Base-by-base conservation (phyloP, 306 rosid genomes). In the Pueraria montana region DNA sequence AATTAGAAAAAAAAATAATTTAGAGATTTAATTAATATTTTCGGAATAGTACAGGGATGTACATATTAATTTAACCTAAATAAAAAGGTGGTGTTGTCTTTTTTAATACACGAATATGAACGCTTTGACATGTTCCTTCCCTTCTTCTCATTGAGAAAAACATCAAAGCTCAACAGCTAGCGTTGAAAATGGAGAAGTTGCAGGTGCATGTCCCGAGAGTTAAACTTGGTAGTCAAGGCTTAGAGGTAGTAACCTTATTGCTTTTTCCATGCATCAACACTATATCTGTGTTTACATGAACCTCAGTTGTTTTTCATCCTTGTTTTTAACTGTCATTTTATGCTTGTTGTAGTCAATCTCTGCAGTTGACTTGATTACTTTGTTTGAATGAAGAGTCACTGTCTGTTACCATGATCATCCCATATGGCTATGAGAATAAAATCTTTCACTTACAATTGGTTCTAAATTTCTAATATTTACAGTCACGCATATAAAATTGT, bases 201-300 rank as follows among this genome's bases (percentile, higher is more conserved):
- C 87, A 76, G 59, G 74, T 88, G 20, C 85, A 71, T 64, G 88
- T 91, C 69, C 92, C 94, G 63, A 82, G 66, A 84, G 89, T 94
- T 61, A 92, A 91, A 75, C 85, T 91, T 63, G 98, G 96, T 9
- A 91, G 61, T 67, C 97, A 91, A 65, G 98, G 97, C 66, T 81
- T 94, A 50, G 91, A 92, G 95, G 95, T 91, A 79, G 95, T 89
- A 79, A 64, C 34, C 64, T 11, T 8, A n/a, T n/a, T 72, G 42
- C 30, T n/a, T 26, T 59, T 36, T 24, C 56, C 21, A n/a, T n/a
- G n/a, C n/a, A 73, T 34, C 32, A 72, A 55, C 0, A 10, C 32
- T 0, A 30, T 45, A 3, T 17, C 26, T 30, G 26, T 27, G 42
- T 43, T 10, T 38, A 38, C 43, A 6, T 38, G 43, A 38, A 38